Percentiles rank a stretch among this genome's conserved stretches.
phyloP scores from a whole-genome alignment of 208 protist species.

The Perkinsela sp. region DNA sequence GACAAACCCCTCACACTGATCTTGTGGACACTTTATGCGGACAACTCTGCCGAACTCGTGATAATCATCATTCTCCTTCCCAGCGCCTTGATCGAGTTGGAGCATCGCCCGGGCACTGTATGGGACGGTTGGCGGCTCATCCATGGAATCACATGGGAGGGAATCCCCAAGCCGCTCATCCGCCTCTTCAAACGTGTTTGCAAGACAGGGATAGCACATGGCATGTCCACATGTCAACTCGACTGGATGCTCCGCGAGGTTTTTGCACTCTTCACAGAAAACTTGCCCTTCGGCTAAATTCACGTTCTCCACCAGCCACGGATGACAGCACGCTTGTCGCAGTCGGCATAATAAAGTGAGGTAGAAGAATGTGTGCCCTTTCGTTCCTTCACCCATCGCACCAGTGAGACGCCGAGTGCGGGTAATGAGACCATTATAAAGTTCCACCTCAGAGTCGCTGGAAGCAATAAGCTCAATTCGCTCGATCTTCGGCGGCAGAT shows the following conservation, averaged over 20 bases:
- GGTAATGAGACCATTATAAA: slow-evolving; percentile 56
- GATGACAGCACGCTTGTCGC: slow-evolving; percentile 65
- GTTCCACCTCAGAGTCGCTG: slow-evolving; percentile 20
- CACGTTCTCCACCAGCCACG: slow-evolving; percentile 26
- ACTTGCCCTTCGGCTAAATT: neutral
- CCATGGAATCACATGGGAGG: slow-evolving; percentile 8
- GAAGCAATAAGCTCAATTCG: slow-evolving; percentile 25
- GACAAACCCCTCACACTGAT: slow-evolving; percentile 7
- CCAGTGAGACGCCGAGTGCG: slow-evolving; percentile 31
- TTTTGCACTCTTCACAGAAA: neutral
- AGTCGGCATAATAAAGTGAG: slow-evolving; percentile 74
- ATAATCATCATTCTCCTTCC: slow-evolving; percentile 1
- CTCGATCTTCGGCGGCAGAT: slow-evolving; percentile 39
- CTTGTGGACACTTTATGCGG: neutral
- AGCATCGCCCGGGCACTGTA: slow-evolving; percentile 6
- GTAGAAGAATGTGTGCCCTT: slow-evolving; percentile 44
- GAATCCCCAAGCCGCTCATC: slow-evolving; percentile 16
- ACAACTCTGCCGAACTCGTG: neutral
- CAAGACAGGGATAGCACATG: slow-evolving; percentile 30
- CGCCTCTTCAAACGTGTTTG: slow-evolving; percentile 10
- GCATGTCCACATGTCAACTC: slow-evolving; percentile 41
- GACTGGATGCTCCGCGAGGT: slow-evolving; percentile 9
- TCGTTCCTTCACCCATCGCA: too few species aligned
- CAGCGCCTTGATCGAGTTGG: neutral
- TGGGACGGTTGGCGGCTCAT: slow-evolving; percentile 13